Evolutionary conservation across 1,139 yeast species (phyloP).

Genomic region (Taphrina sp.): DNA sequence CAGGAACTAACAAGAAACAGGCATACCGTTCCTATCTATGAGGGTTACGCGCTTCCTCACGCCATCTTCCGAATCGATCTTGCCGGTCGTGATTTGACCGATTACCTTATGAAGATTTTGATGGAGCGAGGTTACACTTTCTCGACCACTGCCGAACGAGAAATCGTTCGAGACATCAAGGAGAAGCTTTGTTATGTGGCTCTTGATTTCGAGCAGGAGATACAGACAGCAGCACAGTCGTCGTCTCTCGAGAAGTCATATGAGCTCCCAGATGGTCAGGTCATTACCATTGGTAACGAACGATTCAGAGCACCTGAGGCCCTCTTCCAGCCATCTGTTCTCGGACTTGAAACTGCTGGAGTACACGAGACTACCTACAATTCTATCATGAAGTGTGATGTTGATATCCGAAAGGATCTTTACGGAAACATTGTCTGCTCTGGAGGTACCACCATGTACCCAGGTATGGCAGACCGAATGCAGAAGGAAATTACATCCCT

Average conservation of each 20-base stretch:
- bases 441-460: slow-evolving; percentile 55
- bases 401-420: slow-evolving; percentile 97
- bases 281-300: slow-evolving; percentile 98
- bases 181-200: slow-evolving; percentile 98
- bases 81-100: slow-evolving; percentile 99
- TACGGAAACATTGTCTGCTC: slow-evolving; percentile 98
- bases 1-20: slow-evolving; percentile 46
- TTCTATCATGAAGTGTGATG: slow-evolving; percentile 99
- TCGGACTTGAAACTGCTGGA: slow-evolving; percentile 99
- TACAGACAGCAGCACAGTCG: slow-evolving; percentile 98
- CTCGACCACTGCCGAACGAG: slow-evolving; percentile 99
- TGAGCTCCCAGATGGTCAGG: slow-evolving; percentile 99
- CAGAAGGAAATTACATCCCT: slow-evolving; percentile 59
- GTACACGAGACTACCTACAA: slow-evolving; percentile 99
- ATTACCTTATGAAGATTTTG: slow-evolving; percentile 96
- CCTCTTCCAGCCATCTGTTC: slow-evolving; percentile 95
- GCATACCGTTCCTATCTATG: slow-evolving; percentile 99
- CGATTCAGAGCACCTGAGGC: slow-evolving; percentile 99
- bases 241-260: slow-evolving; percentile 97
- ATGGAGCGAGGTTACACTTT: slow-evolving; percentile 98
- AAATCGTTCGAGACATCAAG: slow-evolving; percentile 98
- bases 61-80: slow-evolving; percentile 98
- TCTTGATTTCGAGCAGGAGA: slow-evolving; percentile 93
- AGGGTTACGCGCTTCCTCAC: slow-evolving; percentile 99
- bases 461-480: slow-evolving; percentile 71